phyloP scores from a whole-genome alignment of 345 rosid species.

The Nasturtium officinale region DNA sequence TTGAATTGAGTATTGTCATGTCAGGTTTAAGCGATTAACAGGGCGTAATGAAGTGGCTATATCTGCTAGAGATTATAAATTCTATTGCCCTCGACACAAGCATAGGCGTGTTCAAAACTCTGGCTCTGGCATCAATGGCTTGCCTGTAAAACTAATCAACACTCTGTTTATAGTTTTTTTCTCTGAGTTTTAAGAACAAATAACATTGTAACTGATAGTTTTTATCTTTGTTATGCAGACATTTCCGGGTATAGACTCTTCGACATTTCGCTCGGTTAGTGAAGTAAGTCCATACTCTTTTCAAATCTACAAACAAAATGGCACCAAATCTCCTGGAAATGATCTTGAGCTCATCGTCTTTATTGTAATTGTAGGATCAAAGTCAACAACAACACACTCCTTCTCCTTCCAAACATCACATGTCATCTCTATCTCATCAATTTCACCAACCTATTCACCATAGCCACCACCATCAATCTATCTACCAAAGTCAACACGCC shows the following conservation, averaged over 20 bases:
- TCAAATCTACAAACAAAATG: neutral
- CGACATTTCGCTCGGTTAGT: slow-evolving; percentile 59
- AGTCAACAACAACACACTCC: slow-evolving; percentile 52
- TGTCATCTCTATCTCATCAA: slow-evolving; percentile 62
- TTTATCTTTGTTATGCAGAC: slow-evolving; percentile 54
- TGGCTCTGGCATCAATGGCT: slow-evolving; percentile 54
- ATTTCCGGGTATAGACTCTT: slow-evolving; percentile 56
- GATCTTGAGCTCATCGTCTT: slow-evolving; percentile 26
- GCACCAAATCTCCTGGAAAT: neutral
- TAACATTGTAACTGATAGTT: slow-evolving; percentile 2
- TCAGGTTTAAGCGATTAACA: slow-evolving; percentile 83
- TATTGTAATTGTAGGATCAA: slow-evolving; percentile 50
- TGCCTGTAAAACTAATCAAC: slow-evolving; percentile 59
- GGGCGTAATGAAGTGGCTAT: slow-evolving; percentile 81
- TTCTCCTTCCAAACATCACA: slow-evolving; percentile 70
- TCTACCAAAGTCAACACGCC: slow-evolving; percentile 60
- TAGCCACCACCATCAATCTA: slow-evolving; percentile 64
- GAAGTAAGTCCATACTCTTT: slow-evolving; percentile 50
- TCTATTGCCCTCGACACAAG: slow-evolving; percentile 92
- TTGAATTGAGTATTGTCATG: slow-evolving; percentile 35
- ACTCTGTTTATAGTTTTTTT: neutral
- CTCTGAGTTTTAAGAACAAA: neutral
- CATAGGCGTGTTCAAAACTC: slow-evolving; percentile 63
- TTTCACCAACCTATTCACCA: slow-evolving; percentile 72
- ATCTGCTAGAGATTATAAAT: slow-evolving; percentile 77